Evolutionary conservation across 176 grass and related monocot genomes (phyloP).

Genomic region (Oryza australiensis): DNA sequence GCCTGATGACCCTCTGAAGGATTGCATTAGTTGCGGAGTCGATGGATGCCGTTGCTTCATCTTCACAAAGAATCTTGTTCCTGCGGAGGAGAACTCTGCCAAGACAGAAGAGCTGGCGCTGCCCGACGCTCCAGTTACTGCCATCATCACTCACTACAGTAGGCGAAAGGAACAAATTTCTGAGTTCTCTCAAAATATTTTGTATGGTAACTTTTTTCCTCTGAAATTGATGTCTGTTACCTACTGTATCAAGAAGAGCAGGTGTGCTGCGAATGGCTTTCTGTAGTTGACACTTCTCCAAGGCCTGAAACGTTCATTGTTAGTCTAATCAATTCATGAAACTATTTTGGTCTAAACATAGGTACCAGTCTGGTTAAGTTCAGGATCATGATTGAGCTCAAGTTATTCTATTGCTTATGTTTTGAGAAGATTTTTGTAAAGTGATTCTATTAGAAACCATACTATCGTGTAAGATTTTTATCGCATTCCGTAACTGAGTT

Average conservation of each 20-base stretch:
- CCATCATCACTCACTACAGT: conserved; percentile 82
- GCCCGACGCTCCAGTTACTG: conserved; percentile 85
- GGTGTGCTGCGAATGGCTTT: conserved; percentile 55
- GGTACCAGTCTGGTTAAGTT: background rate
- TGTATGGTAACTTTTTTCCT: background rate
- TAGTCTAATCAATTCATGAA: conserved; percentile 23
- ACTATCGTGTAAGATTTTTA: background rate
- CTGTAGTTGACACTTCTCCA: conserved; percentile 90
- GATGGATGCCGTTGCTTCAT: conserved; percentile 93
- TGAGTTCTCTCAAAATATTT: background rate
- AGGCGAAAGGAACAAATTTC: background rate
- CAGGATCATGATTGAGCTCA: background rate
- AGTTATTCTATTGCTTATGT: conserved; percentile 17
- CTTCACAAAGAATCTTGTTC: conserved; percentile 78
- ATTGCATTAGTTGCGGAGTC: conserved; percentile 87
- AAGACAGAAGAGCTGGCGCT: conserved; percentile 94
- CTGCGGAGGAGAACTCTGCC: conserved; percentile 78
- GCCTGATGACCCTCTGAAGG: conserved; percentile 79
- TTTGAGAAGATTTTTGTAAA: background rate
- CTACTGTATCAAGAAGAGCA: conserved; percentile 84
- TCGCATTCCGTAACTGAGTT: conserved; percentile 3
- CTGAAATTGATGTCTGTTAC: conserved; percentile 25
- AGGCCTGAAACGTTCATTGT: conserved; percentile 52
- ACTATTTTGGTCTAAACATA: background rate
- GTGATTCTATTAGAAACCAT: conserved; percentile 26